A percentile compares a stretch with the other conserved stretches of the same genome.
Conservation (phyloP, 1,284 basidiomycete species). For the Leccinum solheimii region DNA sequence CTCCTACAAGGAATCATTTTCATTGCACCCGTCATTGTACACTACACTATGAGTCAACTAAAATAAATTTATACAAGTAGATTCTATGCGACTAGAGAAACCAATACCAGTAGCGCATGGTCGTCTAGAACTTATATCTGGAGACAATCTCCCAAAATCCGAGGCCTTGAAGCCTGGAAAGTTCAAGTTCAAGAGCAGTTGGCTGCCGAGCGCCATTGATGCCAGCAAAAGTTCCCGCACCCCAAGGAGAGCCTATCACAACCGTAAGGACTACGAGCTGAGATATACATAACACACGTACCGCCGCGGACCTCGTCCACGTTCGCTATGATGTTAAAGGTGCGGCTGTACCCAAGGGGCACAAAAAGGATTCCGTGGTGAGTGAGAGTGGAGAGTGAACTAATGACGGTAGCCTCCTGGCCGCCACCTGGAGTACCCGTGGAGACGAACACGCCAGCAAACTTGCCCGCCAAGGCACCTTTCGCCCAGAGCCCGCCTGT, state of each 20-base stretch:
- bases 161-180: constrained; percentile 49
- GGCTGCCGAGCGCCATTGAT: constrained; percentile 49
- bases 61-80: background rate
- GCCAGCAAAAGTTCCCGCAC: constrained; percentile 50
- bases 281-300: constrained; percentile 8
- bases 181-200: constrained; percentile 43
- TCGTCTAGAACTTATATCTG: constrained; percentile 8
- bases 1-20: background rate
- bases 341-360: constrained; percentile 50
- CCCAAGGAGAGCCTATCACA: constrained; percentile 40
- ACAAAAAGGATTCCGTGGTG: constrained; percentile 58
- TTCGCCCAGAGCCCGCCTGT: constrained; percentile 53
- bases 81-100: background rate
- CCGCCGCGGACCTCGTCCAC: constrained; percentile 48
- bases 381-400: constrained; percentile 52
- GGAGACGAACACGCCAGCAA: constrained; percentile 47
- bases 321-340: constrained; percentile 39
- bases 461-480: constrained; percentile 56
- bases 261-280: background rate
- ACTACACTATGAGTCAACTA: background rate
- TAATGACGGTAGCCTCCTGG: constrained; percentile 50
- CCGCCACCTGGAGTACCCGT: constrained; percentile 46
- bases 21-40: background rate
- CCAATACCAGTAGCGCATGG: background rate
- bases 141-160: constrained; percentile 33